Evolutionary conservation across 2,329 filamentous ascomycete genomes (phyloP), one percentile per base, ranked within the genome.

Genomic region (Hortaea sp.): DNA sequence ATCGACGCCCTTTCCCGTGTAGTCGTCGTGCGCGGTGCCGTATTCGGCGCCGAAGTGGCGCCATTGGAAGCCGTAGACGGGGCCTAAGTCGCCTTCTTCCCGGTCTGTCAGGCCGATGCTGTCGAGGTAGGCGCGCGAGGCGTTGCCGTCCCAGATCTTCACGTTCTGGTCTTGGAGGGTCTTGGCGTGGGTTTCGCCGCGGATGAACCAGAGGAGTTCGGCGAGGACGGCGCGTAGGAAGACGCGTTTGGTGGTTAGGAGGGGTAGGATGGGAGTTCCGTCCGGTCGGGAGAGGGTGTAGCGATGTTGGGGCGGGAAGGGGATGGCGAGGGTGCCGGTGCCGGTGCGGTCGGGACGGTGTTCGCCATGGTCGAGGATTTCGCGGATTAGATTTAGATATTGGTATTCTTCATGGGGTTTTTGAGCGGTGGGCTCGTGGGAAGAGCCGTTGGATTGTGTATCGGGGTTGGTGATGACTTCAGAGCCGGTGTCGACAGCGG

Each of bases 21-120:
- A 98, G 63, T 97, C 88, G 0, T 84, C 77, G 53, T 81, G 73
- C 10, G 82, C 77, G 60, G 90, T 84, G 12, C 82, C 72, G 65
- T 98, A 98, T 51, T 88, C 81, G 4, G 92, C 92, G 43, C 92
- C 92, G 60, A 98, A 98, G 68, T 97, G 90, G 3, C 92, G 85
- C 92, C 92, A 98, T 69, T 98, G 92, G 70, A 98, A 98, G 1
- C 92, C 92, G 64, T 98, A 98, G 0, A 97, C 89, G 29, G 92
- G 92, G 0, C 92, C 92, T 0, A 98, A 74, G 61, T 98, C 92
- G 53, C 92, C 92, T 13, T 82, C 85, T 44, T 80, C 86, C 49
- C 90, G 86, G 63, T 95, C 81, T 0, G 75, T 73, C 5, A 97
- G 77, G 0, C 90, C 90, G 1, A 92, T 77, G 52, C 74, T 82